Evolutionary conservation across 441 rosid genomes (phyloP), one percentile per base, ranked within the genome.

Genomic region (Sinapis alba): DNA sequence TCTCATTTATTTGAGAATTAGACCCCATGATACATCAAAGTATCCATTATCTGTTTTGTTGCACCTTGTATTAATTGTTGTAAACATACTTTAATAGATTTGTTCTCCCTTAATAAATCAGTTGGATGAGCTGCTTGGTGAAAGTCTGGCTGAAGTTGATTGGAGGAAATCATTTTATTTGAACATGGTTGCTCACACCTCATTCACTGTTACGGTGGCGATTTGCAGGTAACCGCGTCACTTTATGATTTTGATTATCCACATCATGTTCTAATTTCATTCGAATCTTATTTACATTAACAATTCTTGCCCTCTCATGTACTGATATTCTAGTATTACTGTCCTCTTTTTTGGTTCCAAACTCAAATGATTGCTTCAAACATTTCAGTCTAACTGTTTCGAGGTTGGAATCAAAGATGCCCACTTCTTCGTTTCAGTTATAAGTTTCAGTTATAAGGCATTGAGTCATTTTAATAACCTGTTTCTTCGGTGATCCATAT

Each of bases 151-250:
- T n/a, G 97, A 87, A 71, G 94, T 96, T 78, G 97, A 93, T 73
- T 90, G 99, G 99, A 89, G 97, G 85, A 94, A 86, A 58, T 93
- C 97, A 12, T 91, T 90, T 86, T 91, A 93, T 83, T 84, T 96
- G 88, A 93, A 93, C 81, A 78, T 91, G 88, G 81, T 96, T 80
- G 98, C 97, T 4, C 99, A 96, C 81, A 90, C 97, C 38, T 79
- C 93, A 7, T 96, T 83, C 80, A 79, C 98, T 45, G 90, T 93
- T 50, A 96, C 97, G 0, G 98, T 96, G 47, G 99, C 99, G 30
- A 93, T 96, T 84, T 96, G 97, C 97, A 96, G 99, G 97, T 87
- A 81, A 70, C 34, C n/a, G 21, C 71, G 21, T 63, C 1, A 59
- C 28, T 65, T 50, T 63, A 50, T 47, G 32, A 36, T 27, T 72